phyloP scores from a whole-genome alignment of 176 grass and related monocot species.

The Lolium perenne region DNA sequence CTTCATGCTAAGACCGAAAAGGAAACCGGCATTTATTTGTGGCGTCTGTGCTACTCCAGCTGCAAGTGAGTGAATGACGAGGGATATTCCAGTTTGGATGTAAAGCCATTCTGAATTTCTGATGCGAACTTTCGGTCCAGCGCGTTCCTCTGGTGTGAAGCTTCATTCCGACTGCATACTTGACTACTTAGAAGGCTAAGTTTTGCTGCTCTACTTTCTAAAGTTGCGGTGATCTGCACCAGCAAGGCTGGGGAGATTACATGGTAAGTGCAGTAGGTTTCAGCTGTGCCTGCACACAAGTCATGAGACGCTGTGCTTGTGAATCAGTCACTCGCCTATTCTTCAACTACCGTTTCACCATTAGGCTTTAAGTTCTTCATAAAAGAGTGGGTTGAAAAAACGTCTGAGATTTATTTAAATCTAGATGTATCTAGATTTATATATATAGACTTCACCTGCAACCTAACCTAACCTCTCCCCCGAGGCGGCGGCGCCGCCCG shows the following conservation, averaged over 20 bases:
- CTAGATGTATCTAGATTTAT: too few species aligned
- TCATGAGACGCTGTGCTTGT: background rate
- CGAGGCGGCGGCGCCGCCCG: too few species aligned
- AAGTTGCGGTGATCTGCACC: background rate
- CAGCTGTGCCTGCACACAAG: background rate
- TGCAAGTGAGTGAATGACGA: background rate
- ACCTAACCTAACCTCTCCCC: too few species aligned
- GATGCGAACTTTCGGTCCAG: background rate
- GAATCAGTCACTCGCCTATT: too few species aligned
- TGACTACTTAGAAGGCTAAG: background rate
- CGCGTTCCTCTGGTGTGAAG: background rate
- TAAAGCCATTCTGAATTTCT: background rate
- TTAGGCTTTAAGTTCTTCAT: too few species aligned
- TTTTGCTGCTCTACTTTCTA: background rate
- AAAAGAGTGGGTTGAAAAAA: too few species aligned
- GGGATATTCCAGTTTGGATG: slow-evolving; percentile 3
- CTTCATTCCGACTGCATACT: background rate
- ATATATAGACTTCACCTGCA: too few species aligned
- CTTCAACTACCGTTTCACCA: too few species aligned
- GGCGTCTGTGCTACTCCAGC: background rate
- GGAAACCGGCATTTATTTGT: background rate
- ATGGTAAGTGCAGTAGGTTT: background rate
- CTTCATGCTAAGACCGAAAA: background rate
- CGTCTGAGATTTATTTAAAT: too few species aligned
- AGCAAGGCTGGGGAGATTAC: background rate